These are phyloP conservation scores for Ophiosphaerella herpotricha DNA, from an alignment of 2,329 filamentous ascomycete genomes.

Conservation along the genomic window DNA sequence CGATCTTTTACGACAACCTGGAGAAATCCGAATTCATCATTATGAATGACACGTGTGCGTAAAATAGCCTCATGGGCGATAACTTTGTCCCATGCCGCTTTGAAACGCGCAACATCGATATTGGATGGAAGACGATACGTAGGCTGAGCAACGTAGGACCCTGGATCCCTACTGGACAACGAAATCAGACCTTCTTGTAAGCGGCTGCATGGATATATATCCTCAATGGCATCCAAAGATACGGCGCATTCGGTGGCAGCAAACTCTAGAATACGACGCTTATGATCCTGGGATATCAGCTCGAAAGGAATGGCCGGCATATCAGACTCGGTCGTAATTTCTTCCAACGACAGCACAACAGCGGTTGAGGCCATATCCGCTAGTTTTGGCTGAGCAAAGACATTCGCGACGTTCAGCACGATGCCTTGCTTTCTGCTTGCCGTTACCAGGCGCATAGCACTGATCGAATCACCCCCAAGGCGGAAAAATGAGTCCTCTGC, in stretches of 20 bases:
- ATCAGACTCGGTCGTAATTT: slow-evolving; percentile 15
- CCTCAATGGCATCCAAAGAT: slow-evolving; percentile 29
- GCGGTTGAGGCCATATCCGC: slow-evolving; percentile 47
- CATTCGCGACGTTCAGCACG: slow-evolving; percentile 48
- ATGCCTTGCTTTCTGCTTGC: slow-evolving; percentile 48
- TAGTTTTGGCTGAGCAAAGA: slow-evolving; percentile 52
- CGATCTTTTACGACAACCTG: slow-evolving; percentile 37
- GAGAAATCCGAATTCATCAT: slow-evolving; percentile 36
- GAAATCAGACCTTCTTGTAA: slow-evolving; percentile 40
- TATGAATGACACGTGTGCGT: slow-evolving; percentile 50
- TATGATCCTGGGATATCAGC: slow-evolving; percentile 21
- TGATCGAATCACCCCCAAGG: slow-evolving; percentile 54
- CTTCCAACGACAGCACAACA: slow-evolving; percentile 25
- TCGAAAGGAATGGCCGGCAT: slow-evolving; percentile 29
- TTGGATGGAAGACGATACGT: slow-evolving; percentile 45
- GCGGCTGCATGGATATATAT: slow-evolving; percentile 39
- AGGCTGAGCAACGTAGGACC: slow-evolving; percentile 43
- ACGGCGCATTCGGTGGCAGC: slow-evolving; percentile 36
- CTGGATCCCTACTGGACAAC: slow-evolving; percentile 37
- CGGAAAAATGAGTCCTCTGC: slow-evolving; percentile 54
- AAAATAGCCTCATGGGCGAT: slow-evolving; percentile 52
- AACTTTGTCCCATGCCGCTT: slow-evolving; percentile 52
- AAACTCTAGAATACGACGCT: slow-evolving; percentile 26
- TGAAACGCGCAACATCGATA: slow-evolving; percentile 44
- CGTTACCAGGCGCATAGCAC: slow-evolving; percentile 52